phyloP scores from a whole-genome alignment of 164 flowering plant species.

The Pachysandra terminalis region DNA sequence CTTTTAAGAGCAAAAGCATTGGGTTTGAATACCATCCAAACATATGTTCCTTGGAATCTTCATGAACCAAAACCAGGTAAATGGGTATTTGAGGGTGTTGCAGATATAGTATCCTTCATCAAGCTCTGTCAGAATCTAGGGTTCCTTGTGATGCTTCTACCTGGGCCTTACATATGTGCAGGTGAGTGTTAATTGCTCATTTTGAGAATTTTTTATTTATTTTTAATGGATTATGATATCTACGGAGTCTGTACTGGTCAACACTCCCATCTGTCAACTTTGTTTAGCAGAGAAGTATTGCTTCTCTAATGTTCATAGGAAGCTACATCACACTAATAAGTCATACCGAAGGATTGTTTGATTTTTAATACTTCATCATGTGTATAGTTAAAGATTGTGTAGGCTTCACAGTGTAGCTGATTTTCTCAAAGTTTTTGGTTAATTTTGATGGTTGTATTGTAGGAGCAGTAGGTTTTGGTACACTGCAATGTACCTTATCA shows the following conservation, averaged over 20 bases:
- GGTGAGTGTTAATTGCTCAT: conserved; percentile 37
- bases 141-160: conserved; percentile 88
- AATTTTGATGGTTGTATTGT: background rate
- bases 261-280: background rate
- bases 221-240: too few relatives aligned
- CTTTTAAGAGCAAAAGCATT: conserved; percentile 88
- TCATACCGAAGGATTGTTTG: too few relatives aligned
- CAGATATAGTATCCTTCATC: conserved; percentile 72
- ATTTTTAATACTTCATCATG: too few relatives aligned
- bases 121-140: conserved; percentile 72
- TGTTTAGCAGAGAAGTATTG: background rate
- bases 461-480: too few relatives aligned
- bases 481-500: too few relatives aligned
- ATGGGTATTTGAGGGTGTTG: conserved; percentile 70
- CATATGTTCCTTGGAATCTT: conserved; percentile 96
- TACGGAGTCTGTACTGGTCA: background rate
- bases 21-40: conserved; percentile 94
- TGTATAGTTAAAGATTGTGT: background rate
- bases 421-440: background rate
- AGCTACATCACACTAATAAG: too few relatives aligned
- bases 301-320: background rate
- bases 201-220: background rate
- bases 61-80: conserved; percentile 82
- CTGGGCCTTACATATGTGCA: conserved; percentile 96
- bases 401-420: background rate